These are phyloP conservation scores for Atalantia buxifolia DNA, from an alignment of 345 rosid species.

Conservation along the genomic window DNA sequence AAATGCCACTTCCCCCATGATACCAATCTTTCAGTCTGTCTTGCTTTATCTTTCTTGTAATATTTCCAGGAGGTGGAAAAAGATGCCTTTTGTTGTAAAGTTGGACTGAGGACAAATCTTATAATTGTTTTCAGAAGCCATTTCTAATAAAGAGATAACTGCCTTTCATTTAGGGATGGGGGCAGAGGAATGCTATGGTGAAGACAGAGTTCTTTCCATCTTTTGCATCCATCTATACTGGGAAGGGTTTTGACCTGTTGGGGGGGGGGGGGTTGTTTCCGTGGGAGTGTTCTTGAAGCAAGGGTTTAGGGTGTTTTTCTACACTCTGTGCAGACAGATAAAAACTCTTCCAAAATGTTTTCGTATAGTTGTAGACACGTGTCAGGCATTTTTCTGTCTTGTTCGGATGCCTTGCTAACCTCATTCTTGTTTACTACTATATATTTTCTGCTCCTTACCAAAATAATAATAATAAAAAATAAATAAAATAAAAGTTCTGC, in stretches of 20 bases:
- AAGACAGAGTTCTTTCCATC: background rate
- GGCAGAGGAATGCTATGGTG: background rate
- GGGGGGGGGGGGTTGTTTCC: background rate
- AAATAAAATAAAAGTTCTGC: background rate
- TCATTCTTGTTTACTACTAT: background rate
- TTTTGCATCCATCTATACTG: background rate
- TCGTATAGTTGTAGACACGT: background rate
- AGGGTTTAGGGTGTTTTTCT: background rate
- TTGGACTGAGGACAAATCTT: background rate
- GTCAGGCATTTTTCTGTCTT: background rate
- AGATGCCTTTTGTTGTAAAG: background rate
- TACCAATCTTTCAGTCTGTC: background rate
- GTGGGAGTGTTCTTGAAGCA: background rate
- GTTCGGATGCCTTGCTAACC: background rate
- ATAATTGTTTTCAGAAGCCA: background rate
- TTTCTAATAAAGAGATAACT: background rate
- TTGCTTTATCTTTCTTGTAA: background rate
- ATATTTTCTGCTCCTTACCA: background rate
- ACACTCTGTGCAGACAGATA: background rate
- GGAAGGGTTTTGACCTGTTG: background rate
- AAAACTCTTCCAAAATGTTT: background rate
- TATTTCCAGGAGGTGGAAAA: background rate
- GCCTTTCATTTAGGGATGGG: background rate
- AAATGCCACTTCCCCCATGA: background rate
- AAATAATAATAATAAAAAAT: no score